Conservation (phyloP, 2,329 filamentous ascomycete genomes). For the Aspergillus fijiensis region DNA sequence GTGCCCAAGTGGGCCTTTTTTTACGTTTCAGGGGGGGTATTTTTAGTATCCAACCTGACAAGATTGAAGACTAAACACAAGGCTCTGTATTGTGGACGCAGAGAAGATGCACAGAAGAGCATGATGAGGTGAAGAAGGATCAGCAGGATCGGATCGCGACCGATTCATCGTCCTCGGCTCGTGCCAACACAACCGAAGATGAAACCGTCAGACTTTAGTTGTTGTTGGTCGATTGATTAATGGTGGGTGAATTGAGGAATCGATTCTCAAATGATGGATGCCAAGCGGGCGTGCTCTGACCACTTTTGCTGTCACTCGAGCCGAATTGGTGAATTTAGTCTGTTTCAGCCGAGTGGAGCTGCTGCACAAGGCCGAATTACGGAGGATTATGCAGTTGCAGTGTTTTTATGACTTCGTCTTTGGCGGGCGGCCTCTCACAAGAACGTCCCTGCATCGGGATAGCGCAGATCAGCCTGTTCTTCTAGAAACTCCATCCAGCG, state of each 20-base stretch:
- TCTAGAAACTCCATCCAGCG: conserved; percentile 90
- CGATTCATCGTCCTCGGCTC: neutral
- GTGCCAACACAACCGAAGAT: neutral
- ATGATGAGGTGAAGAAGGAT: neutral
- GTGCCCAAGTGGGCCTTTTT: conserved; percentile 5
- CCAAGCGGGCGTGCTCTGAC: neutral
- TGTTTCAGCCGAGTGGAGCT: neutral
- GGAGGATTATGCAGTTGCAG: neutral
- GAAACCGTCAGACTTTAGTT: neutral
- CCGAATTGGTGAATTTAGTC: neutral
- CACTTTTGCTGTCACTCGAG: neutral
- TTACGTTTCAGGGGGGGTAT: conserved; percentile 3
- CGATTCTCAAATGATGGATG: neutral
- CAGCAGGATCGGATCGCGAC: neutral
- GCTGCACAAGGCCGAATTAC: neutral
- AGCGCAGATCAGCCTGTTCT: conserved; percentile 84
- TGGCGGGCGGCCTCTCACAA: conserved; percentile 17
- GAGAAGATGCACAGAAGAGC: neutral
- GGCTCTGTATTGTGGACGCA: too few species aligned
- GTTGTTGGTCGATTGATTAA: neutral
- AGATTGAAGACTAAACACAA: neutral
- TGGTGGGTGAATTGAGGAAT: neutral
- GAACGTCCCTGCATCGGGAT: conserved; percentile 63
- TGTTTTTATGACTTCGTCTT: neutral
- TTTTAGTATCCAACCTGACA: neutral